Conservation (phyloP, 208 protist species). For the Leishmania major region DNA sequence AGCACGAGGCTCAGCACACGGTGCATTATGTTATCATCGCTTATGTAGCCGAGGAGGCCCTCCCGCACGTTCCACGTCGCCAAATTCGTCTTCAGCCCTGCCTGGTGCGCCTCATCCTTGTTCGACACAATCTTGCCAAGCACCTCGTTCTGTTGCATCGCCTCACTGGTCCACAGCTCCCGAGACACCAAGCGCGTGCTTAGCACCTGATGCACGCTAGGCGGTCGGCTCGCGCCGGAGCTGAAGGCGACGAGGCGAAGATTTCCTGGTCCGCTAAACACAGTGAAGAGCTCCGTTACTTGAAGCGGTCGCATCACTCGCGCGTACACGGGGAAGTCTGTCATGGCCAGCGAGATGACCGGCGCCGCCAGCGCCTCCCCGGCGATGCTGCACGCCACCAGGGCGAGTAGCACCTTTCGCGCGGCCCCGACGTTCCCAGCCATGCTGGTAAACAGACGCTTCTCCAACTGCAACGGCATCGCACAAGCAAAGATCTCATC, state of each 20-base stretch:
- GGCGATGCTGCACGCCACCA: slow-evolving; percentile 29
- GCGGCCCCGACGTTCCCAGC: slow-evolving; percentile 17
- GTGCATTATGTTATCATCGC: slow-evolving; percentile 14
- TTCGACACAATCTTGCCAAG: slow-evolving; percentile 31
- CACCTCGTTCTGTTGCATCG: not conserved
- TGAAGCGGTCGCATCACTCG: slow-evolving; percentile 31
- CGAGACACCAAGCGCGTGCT: slow-evolving; percentile 17
- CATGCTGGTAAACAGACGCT: slow-evolving; percentile 22
- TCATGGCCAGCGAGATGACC: slow-evolving; percentile 41
- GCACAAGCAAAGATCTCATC: slow-evolving; percentile 30
- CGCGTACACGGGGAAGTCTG: slow-evolving; percentile 34
- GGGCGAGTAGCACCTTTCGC: slow-evolving; percentile 36
- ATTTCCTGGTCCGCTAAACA: slow-evolving; percentile 32
- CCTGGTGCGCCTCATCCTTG: slow-evolving; percentile 3
- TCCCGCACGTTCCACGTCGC: slow-evolving; percentile 23
- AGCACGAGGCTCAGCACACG: slow-evolving; percentile 27
- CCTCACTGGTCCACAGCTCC: slow-evolving; percentile 37
- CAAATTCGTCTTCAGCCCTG: slow-evolving; percentile 8
- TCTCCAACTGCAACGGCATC: slow-evolving; percentile 30
- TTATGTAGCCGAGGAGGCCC: slow-evolving; percentile 21
- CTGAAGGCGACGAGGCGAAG: slow-evolving; percentile 43
- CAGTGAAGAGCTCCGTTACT: slow-evolving; percentile 25
- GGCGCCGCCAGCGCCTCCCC: slow-evolving; percentile 35
- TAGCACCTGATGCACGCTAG: slow-evolving; percentile 28
- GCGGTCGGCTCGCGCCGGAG: slow-evolving; percentile 17